Evolutionary conservation across 1,139 yeast species (phyloP), one percentile per base, ranked within the genome.

Genomic region (Pichiaceae sp.): DNA sequence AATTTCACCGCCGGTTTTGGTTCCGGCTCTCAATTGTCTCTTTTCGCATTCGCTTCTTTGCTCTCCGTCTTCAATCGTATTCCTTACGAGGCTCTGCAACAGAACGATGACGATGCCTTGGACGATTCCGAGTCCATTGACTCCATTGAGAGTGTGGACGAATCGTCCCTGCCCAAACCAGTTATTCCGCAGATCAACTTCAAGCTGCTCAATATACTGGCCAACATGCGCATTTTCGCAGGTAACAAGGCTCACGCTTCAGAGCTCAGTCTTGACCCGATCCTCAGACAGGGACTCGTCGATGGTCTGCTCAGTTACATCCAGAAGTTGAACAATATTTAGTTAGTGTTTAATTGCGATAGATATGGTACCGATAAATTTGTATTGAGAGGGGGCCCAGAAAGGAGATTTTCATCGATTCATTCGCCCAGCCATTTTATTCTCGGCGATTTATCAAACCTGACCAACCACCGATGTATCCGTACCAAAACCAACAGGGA

Each of bases 191-290:
- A 42, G 31, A 38, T 49, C 24, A 50, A 47, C 32, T 43, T 43
- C 42, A 50, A 49, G 29, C 32, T 54, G 17, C 32, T 49, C 17
- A 48, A 53, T 28, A 48, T 52, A 8, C 36, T 50, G 16, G 54
- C 48, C 19, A 46, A 50, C 31, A 43, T 53, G 53, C 43, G 58
- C 36, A 50, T 52, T 9, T 50, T 48, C 37, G 42, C 49, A 14
- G 56, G 56, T 7, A 46, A 48, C 33, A 39, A 42, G 11, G 34
- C 37, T 21, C 41, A 36, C 21, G 36, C 38, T 19, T 29, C 39
- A 4, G 38, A 35, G 3, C 17, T 38, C 3, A 31, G 26, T 17
- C 26, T 38, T 8, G 42, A 43, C 4, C 24, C 40, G 8, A 41
- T 39, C n/a, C 18, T 46, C 31, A 49, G 46, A 24, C 44, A 47